Evolutionary conservation across 2,329 filamentous ascomycete genomes (phyloP), one percentile per base, ranked within the genome.

Genomic region (Apiospora saccharicola): DNA sequence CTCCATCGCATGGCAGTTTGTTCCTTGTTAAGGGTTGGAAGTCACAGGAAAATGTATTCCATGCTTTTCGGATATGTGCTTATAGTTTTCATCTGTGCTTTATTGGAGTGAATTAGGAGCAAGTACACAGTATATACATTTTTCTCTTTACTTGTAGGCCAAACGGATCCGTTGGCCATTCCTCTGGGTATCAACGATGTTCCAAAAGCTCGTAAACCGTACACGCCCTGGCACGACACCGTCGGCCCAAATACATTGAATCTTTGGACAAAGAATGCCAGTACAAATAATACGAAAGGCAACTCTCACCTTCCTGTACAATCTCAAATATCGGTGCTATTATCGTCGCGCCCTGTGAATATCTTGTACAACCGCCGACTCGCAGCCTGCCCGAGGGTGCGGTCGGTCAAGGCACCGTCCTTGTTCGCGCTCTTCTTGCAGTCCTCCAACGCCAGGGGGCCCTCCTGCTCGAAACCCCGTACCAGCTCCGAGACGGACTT

Each of bases 401-500:
- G 81, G 73, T 91, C 90, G 0, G 87, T 88, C 37, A 86, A 80
- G 3, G 85, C 86, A 0, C 90, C 90, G 68, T 91, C 86, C 74
- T 83, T 86, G 76, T 90, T 91, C 0, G 87, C 85, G 69, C 84
- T 85, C 81, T 88, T 90, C 44, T 82, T 83, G 41, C 93, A 87
- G 70, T 88, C 85, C 77, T 92, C 89, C n/a, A 96, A 80, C 67
- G 87, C 85, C 8, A 86, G 79, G 7, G 90, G 90, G 0, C 93
- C 93, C 8, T 86, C 82, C 0, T 80, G 77, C 76, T 89, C 86
- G 70, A 96, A 85, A 0, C 86, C 91, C 0, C 82, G 81, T 0
- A 93, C 86, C 44, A 96, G 81, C 44, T 87, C 82, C 14, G 85
- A 81, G 0, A 93, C 87, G 6, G 83, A 89, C 1, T 83, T 85